These are phyloP conservation scores for Neurospora intermedia DNA, from an alignment of 495 filamentous ascomycete species.

Conservation along the genomic window DNA sequence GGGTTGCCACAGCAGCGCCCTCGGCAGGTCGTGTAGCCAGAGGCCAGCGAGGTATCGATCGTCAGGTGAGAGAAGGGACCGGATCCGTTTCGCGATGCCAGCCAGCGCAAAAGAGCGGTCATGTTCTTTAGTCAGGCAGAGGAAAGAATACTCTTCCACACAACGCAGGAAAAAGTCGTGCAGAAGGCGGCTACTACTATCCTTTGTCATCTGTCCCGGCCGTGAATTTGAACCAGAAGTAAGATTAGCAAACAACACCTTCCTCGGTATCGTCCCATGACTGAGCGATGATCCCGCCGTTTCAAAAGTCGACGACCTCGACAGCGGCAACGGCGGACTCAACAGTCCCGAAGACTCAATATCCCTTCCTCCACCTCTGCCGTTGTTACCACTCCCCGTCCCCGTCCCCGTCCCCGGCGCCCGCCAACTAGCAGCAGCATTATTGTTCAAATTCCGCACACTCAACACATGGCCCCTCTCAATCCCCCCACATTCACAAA, in stretches of 20 bases:
- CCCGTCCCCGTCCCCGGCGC: neutral
- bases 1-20: slow-evolving; percentile 9
- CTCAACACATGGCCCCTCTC: slow-evolving; percentile 5
- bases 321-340: neutral
- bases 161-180: slow-evolving; percentile 14
- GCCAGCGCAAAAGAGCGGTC: slow-evolving; percentile 10
- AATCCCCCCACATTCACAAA: slow-evolving; percentile 19
- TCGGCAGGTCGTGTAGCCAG: slow-evolving; percentile 3
- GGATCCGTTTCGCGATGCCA: slow-evolving; percentile 7
- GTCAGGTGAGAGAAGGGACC: neutral
- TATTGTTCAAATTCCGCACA: slow-evolving; percentile 1
- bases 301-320: neutral
- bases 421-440: neutral
- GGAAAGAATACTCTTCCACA: slow-evolving; percentile 13
- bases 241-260: slow-evolving; percentile 5
- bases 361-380: neutral
- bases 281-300: neutral
- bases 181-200: neutral
- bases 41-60: slow-evolving; percentile 7
- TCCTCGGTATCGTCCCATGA: slow-evolving; percentile 1
- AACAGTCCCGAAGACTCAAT: neutral
- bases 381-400: neutral
- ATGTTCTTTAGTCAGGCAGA: slow-evolving; percentile 3
- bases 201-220: neutral
- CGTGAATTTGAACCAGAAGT: neutral